These are phyloP conservation scores for Didymella sp. DNA, from an alignment of 2,329 filamentous ascomycete genomes.

Conservation along the genomic window DNA sequence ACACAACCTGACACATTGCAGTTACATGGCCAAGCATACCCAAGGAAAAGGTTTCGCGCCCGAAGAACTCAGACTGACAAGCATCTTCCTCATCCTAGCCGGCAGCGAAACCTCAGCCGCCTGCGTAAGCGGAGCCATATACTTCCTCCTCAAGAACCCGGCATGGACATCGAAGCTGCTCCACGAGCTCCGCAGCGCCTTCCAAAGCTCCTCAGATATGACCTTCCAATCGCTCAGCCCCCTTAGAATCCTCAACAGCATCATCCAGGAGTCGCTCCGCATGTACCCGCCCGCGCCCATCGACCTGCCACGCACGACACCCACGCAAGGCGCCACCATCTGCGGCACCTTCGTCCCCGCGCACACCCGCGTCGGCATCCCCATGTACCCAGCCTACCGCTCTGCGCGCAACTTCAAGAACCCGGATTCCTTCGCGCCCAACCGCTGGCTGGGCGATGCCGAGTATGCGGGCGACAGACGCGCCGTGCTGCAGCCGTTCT, in stretches of 20 bases:
- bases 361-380: slow-evolving; percentile 32
- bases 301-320: slow-evolving; percentile 40
- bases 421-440: slow-evolving; percentile 35
- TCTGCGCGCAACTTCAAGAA: slow-evolving; percentile 38
- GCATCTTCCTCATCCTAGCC: slow-evolving; percentile 29
- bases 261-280: slow-evolving; percentile 54
- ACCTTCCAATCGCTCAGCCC: slow-evolving; percentile 21
- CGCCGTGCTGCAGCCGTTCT: slow-evolving; percentile 39
- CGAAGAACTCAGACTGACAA: neutral
- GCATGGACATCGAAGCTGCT: slow-evolving; percentile 23
- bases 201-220: slow-evolving; percentile 28
- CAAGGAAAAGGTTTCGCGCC: neutral
- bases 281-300: slow-evolving; percentile 54
- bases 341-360: slow-evolving; percentile 35
- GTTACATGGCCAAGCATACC: neutral
- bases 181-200: slow-evolving; percentile 27
- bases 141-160: slow-evolving; percentile 30
- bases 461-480: slow-evolving; percentile 44
- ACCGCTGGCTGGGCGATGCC: slow-evolving; percentile 50
- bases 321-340: slow-evolving; percentile 27
- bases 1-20: neutral
- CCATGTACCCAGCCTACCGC: slow-evolving; percentile 40
- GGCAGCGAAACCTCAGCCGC: slow-evolving; percentile 42
- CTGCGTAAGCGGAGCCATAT: slow-evolving; percentile 33
- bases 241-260: slow-evolving; percentile 50